Conservation (phyloP, 2,329 filamentous ascomycete genomes). For the Colletotrichum ledebouriae region DNA sequence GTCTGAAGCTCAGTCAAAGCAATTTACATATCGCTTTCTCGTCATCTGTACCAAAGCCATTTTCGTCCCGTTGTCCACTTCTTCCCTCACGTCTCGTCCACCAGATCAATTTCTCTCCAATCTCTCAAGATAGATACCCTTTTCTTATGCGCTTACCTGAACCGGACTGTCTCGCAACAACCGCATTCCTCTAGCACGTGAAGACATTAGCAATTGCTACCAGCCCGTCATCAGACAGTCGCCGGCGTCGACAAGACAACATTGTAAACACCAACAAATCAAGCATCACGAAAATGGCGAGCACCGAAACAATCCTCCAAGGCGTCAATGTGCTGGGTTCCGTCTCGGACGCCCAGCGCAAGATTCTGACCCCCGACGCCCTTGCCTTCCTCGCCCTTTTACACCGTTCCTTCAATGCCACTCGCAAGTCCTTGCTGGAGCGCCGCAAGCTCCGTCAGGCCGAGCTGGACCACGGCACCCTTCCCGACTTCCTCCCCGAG, state of each 20-base stretch:
- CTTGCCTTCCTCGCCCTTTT: constrained; percentile 93
- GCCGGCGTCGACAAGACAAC: not conserved
- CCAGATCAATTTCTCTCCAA: constrained; percentile 19
- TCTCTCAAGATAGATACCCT: constrained; percentile 37
- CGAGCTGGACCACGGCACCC: constrained; percentile 89
- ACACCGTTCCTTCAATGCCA: constrained; percentile 93
- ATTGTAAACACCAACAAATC: constrained; percentile 27
- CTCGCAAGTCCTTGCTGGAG: constrained; percentile 89
- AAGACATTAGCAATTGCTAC: constrained; percentile 25
- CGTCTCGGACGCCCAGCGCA: constrained; percentile 82
- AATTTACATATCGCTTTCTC: constrained; percentile 31
- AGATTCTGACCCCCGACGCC: constrained; percentile 92
- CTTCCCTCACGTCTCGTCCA: not conserved
- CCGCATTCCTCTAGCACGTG: constrained; percentile 35
- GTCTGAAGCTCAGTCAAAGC: constrained; percentile 2
- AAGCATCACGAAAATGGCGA: constrained; percentile 67
- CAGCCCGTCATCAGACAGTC: not conserved
- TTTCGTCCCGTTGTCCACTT: constrained; percentile 9
- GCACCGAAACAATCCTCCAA: constrained; percentile 73
- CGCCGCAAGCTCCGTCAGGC: constrained; percentile 88
- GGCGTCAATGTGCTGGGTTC: constrained; percentile 74
- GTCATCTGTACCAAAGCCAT: constrained; percentile 16
- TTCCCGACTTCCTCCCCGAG: constrained; percentile 96
- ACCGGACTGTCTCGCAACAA: constrained; percentile 28
- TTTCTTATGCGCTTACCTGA: constrained; percentile 16